Conservation (phyloP, 164 flowering plant genomes). For the Nymphaea thermarum region DNA sequence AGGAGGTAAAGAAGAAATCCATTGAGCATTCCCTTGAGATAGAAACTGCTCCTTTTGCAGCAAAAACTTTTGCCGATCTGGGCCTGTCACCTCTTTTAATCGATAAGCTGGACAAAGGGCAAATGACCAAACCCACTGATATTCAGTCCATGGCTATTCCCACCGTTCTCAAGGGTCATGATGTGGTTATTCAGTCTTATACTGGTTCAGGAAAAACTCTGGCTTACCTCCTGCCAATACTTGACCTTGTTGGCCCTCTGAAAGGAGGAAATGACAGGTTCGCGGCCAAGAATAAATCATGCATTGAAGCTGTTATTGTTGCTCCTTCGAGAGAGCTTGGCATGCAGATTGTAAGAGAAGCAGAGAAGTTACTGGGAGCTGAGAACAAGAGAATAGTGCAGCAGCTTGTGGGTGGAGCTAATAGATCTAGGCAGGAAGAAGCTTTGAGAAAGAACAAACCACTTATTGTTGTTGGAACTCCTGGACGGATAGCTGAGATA, state of each 20-base stretch:
- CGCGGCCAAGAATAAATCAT: constrained; percentile 26
- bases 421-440: constrained; percentile 85
- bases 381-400: constrained; percentile 60
- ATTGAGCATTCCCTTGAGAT: constrained; percentile 29
- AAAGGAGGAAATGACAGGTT: constrained; percentile 13
- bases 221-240: constrained; percentile 91
- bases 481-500: constrained; percentile 90
- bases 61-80: constrained; percentile 69
- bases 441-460: constrained; percentile 92
- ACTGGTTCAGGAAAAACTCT: constrained; percentile 96
- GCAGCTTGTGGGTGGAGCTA: constrained; percentile 98
- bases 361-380: constrained; percentile 79
- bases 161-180: constrained; percentile 49
- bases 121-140: constrained; percentile 70
- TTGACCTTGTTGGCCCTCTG: constrained; percentile 66
- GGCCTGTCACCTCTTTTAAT: constrained; percentile 52
- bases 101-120: constrained; percentile 59
- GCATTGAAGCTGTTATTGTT: constrained; percentile 76
- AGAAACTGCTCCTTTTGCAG: constrained; percentile 55
- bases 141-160: constrained; percentile 89
- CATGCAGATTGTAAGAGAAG: constrained; percentile 97
- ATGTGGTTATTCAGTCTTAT: constrained; percentile 91
- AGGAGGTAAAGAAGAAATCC: constrained; percentile 12
- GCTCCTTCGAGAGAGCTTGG: constrained; percentile 98
- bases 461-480: constrained; percentile 86